Evolutionary conservation across 2,329 filamentous ascomycete species (phyloP).

Genomic region (Geoglossum cookeanum): DNA sequence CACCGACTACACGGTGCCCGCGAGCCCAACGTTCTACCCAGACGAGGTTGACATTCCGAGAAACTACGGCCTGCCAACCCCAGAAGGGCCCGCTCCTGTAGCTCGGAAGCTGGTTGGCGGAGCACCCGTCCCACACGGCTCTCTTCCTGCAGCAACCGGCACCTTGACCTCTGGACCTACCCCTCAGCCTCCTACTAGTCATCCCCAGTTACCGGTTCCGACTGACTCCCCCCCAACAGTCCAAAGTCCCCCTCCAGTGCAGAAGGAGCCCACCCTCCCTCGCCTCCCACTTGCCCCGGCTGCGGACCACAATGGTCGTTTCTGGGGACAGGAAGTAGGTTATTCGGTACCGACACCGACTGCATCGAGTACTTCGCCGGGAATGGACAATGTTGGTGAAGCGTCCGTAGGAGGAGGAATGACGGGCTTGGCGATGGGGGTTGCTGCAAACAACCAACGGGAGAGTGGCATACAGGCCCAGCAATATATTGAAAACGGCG

Average conservation of each 20-base stretch:
- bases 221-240: background rate
- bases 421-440: constrained; percentile 44
- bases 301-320: background rate
- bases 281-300: background rate
- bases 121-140: background rate
- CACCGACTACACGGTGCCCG: background rate
- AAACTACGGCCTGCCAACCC: background rate
- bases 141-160: background rate
- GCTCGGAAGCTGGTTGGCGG: background rate
- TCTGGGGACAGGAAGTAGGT: background rate
- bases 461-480: constrained; percentile 47
- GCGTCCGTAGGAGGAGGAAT: constrained; percentile 43
- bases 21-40: background rate
- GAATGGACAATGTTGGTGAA: constrained; percentile 47
- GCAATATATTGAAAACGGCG: constrained; percentile 20
- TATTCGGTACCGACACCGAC: constrained; percentile 18
- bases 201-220: background rate
- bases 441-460: constrained; percentile 44
- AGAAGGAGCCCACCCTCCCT: background rate
- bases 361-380: constrained; percentile 32
- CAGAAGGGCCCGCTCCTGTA: background rate
- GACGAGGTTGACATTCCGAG: background rate
- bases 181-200: background rate
- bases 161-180: constrained; percentile 2
- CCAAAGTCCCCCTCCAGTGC: background rate